phyloP scores from a whole-genome alignment of 176 grass and related monocot genomes.

The Zoysia japonica region DNA sequence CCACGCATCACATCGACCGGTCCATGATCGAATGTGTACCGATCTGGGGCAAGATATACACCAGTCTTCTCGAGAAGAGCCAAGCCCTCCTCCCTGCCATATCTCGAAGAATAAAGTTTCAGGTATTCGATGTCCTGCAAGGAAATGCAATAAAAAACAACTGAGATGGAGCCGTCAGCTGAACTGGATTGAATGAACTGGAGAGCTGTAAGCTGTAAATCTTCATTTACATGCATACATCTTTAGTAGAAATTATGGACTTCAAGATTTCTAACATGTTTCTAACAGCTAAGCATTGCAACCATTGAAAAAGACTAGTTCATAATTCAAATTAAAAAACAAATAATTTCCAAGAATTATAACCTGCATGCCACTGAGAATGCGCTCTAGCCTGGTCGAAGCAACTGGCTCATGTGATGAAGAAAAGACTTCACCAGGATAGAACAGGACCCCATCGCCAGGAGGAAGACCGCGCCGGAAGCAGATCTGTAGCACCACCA shows the following conservation, averaged over 20 bases:
- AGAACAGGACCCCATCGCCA: constrained; percentile 91
- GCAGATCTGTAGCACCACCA: constrained; percentile 54
- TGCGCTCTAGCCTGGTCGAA: constrained; percentile 81
- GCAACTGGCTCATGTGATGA: constrained; percentile 85
- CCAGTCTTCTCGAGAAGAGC: constrained; percentile 75
- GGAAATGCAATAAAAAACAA: constrained; percentile 6
- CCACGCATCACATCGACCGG: constrained; percentile 81
- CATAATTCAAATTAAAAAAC: background rate
- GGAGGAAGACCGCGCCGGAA: constrained; percentile 94
- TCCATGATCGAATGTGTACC: constrained; percentile 76
- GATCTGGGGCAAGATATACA: constrained; percentile 74
- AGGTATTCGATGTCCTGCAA: constrained; percentile 86
- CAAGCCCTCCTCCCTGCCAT: constrained; percentile 66
- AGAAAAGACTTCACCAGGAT: constrained; percentile 97
- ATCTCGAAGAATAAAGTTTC: constrained; percentile 88
- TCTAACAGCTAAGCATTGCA: background rate
- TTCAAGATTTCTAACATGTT: background rate
- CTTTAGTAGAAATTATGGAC: background rate
- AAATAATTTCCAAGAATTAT: constrained; percentile 17
- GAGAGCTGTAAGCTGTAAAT: background rate
- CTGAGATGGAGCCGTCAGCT: background rate
- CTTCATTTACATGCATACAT: background rate
- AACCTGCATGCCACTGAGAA: constrained; percentile 99
- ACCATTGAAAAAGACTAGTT: background rate
- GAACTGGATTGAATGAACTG: background rate